phyloP scores from a whole-genome alignment of 768 basidiomycete species.

The Exsudoporus frostii region DNA sequence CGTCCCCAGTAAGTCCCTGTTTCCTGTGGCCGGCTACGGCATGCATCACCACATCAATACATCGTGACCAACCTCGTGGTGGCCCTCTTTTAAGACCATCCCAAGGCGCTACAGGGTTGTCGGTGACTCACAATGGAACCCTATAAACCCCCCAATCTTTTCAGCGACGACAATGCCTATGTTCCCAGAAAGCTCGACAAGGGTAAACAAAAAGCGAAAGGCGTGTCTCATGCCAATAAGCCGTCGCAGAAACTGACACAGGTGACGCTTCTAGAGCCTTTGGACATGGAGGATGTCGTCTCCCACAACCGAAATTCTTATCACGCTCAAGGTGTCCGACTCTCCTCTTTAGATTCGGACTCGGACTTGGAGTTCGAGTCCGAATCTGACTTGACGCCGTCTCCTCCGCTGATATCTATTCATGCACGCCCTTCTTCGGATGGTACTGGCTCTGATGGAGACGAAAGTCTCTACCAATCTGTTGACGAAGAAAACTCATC shows the following conservation, averaged over 20 bases:
- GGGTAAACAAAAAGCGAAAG: slow-evolving; percentile 20
- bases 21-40: slow-evolving; percentile 2
- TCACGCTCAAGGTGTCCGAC: not conserved
- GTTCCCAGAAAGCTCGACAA: slow-evolving; percentile 14
- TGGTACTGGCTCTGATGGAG: not conserved
- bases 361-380: not conserved
- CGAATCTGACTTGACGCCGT: no score
- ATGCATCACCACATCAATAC: not conserved
- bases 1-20: slow-evolving; percentile 8
- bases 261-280: slow-evolving; percentile 4
- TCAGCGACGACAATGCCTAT: not conserved
- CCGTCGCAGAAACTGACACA: not conserved
- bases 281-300: not conserved
- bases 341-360: slow-evolving; percentile 7
- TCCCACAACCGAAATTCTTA: not conserved
- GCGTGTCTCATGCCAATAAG: not conserved
- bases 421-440: not conserved
- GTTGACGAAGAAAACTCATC: slow-evolving; percentile 1
- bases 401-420: not conserved
- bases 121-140: slow-evolving; percentile 8
- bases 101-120: not conserved
- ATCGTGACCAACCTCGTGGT: slow-evolving; percentile 8
- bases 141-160: slow-evolving; percentile 13
- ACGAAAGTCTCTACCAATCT: not conserved
- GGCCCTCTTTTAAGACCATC: slow-evolving; percentile 6